Base-by-base conservation (phyloP, 2,329 filamentous ascomycete species). In the Pseudogymnoascus sp. region DNA sequence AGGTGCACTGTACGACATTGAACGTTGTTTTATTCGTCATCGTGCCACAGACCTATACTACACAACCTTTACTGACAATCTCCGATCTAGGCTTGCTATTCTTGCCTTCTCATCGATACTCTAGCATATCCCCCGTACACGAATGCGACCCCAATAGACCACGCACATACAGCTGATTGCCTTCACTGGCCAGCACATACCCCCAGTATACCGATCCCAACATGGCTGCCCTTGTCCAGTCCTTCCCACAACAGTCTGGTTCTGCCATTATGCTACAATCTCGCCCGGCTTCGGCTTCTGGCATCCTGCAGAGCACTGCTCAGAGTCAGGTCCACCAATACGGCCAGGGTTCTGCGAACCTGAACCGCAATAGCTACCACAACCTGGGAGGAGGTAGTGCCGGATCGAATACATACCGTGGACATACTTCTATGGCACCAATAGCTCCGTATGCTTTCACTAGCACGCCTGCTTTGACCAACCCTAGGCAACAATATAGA, bases 191-290 rank as follows among this genome's bases (percentile, higher is more conserved):
- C 58, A 59, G 33, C 33, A 9, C 33, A 15, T 29, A 36, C 3
- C 31, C 33, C 33, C 21, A 38, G 33, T 59, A 59, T 41, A 59
- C 21, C 33, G 48, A 55, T 33, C 73, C 72, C 80, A 88, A 74
- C 75, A 93, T 94, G 90, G 90, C 90, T 80, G 89, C 90, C 76
- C 81, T 93, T 80, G 88, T 92, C 72, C 90, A 93, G 78, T 85
- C 88, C 65, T 90, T 89, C 73, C 84, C 89, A 71, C 87, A 90
- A 78, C 88, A 91, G 76, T 85, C 86, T 72, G 81, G 82, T 75
- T 86, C 88, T 68, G 82, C 86, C 70, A 87, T 87, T 67, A 88
- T 92, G 83, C 85, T 92, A 71, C 89, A 91, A 75, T 83, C 87
- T 69, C 84, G 87, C 74, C 84, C 87, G 65, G 81, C 82, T 61